Base-by-base conservation (phyloP, 495 filamentous ascomycete species). In the Annulohypoxylon bovei region DNA sequence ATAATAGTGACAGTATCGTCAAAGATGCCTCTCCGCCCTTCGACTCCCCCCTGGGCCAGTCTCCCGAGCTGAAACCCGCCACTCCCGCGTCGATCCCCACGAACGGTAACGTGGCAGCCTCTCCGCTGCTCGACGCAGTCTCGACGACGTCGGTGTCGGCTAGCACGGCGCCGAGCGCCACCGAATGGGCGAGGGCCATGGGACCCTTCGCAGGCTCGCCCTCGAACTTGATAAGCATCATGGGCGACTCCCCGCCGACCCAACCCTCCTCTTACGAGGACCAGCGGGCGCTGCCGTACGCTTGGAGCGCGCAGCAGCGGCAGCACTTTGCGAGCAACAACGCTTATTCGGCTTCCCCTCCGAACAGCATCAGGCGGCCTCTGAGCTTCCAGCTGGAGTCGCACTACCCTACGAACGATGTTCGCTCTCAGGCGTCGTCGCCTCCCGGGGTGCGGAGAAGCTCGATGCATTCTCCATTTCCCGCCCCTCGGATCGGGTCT, bases 381-480 rank as follows among this genome's bases (percentile, higher is more conserved):
- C 61, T 86, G 39, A 86, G 84, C 71, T 87, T 81, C 62, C 85
- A 88, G 53, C 72, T 85, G 73, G 85, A 86, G 20, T 68, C 71
- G 8, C 81, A 82, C 11, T 84, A 83, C 53, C 73, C 77, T 7
- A 77, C 81, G 1, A 78, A 79, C 44, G 82, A 85, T 42, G 61
- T 81, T 3, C 84, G 81, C 25, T 77, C 80, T 44, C 81, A 81
- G n/a, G 75, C 81, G 39, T 76, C 80, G 9, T 79, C 81, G 6
- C 74, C 83, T 14, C 80, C 81, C 6, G 80, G 76, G 16, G 72
- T 75, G 20, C 75, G 86, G 46, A 80, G 88, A 68, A 84, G 86
- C 59, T 89, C 87, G 18, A 87, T 89, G 85, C 87, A 88, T 66
- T 88, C 88, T 3, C 86, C 85, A 22, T 83, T 81, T 57, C 77